phyloP scores from a whole-genome alignment of 768 basidiomycete species.

The Termitomyces titanicus region DNA sequence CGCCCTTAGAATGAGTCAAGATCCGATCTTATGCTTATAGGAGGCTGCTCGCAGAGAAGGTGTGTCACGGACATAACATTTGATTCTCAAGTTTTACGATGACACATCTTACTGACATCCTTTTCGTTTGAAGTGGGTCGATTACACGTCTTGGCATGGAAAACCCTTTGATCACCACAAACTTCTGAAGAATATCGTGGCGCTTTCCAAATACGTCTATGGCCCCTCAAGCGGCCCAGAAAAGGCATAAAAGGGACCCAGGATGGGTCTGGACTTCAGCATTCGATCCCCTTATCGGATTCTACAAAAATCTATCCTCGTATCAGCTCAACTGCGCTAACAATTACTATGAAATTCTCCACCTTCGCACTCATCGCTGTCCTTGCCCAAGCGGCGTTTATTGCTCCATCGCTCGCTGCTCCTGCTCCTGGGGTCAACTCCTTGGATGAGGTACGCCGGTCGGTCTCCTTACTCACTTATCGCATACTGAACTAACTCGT shows the following conservation, averaged over 20 bases:
- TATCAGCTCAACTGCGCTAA: too few relatives aligned
- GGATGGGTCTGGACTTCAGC: background rate
- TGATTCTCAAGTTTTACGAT: background rate
- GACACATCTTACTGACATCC: background rate
- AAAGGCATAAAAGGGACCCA: background rate
- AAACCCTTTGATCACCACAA: background rate
- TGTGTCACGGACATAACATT: background rate
- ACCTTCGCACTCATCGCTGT: background rate
- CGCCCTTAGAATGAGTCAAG: background rate
- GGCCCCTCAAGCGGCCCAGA: background rate
- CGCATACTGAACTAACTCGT: accelerated
- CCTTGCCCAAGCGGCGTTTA: background rate
- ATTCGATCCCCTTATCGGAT: background rate
- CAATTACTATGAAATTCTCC: background rate
- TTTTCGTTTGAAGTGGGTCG: background rate
- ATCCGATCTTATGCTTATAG: background rate
- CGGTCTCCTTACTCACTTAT: accelerated
- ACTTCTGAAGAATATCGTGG: background rate
- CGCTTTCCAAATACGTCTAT: background rate
- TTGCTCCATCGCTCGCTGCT: background rate
- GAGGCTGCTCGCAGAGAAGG: background rate
- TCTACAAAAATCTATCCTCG: too few relatives aligned
- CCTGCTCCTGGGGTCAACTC: background rate
- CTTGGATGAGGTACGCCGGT: background rate
- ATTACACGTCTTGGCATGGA: background rate